Conservation (phyloP, 2,329 filamentous ascomycete genomes). For the Erysiphe pisi region DNA sequence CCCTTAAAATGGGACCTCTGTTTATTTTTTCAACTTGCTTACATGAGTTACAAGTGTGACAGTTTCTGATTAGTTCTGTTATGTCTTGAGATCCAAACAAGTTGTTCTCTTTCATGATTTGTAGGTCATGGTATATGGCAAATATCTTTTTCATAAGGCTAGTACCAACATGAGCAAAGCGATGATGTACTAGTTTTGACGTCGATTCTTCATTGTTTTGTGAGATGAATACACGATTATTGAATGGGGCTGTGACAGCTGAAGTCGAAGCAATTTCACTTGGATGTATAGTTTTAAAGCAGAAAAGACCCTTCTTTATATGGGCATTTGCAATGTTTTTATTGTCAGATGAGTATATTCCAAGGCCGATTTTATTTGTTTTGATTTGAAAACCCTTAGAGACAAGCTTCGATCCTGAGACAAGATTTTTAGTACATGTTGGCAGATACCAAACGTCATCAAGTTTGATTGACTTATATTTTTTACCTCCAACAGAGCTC, state of each 20-base stretch:
- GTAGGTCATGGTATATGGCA: too few species aligned
- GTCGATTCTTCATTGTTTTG: not conserved
- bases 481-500: not conserved
- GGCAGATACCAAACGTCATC: not conserved
- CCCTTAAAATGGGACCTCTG: not conserved
- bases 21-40: conserved; percentile 17
- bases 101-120: not conserved
- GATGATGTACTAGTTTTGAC: not conserved
- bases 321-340: not conserved
- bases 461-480: not conserved
- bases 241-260: too few species aligned
- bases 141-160: not conserved
- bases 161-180: not conserved
- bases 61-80: not conserved
- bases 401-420: not conserved
- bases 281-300: too few species aligned
- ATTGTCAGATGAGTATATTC: not conserved
- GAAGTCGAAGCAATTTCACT: too few species aligned
- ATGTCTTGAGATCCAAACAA: not conserved
- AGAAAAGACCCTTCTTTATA: not conserved
- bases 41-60: not conserved
- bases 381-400: not conserved
- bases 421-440: not conserved
- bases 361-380: not conserved
- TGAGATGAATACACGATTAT: not conserved